Evolutionary conservation across 179 eudicot genomes (phyloP).

Genomic region (Silene vulgaris): DNA sequence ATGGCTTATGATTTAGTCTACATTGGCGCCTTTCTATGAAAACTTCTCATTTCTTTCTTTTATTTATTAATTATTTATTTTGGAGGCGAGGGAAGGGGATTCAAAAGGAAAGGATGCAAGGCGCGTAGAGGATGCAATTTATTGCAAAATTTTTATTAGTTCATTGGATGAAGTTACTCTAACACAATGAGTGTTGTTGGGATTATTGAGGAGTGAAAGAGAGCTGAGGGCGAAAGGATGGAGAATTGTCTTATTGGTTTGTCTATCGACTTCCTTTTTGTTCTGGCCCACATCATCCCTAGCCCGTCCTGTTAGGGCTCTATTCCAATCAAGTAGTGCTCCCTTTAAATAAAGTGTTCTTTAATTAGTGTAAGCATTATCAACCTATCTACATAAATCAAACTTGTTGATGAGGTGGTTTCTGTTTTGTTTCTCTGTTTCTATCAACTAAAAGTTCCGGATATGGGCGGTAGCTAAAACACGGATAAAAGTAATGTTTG

Average conservation of each 20-base stretch:
- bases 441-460: not conserved
- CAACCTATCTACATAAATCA: constrained; percentile 3
- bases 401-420: constrained; percentile 7
- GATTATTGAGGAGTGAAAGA: not conserved
- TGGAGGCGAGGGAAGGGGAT: too few species aligned
- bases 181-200: not conserved
- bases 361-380: not conserved
- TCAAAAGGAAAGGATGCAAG: too few species aligned
- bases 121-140: too few species aligned
- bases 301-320: not conserved
- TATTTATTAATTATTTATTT: too few species aligned
- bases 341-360: not conserved
- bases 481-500: too few species aligned
- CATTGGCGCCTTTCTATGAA: too few species aligned
- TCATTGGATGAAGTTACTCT: too few species aligned
- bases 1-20: too few species aligned
- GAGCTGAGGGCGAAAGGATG: not conserved
- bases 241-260: not conserved
- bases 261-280: not conserved
- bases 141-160: too few species aligned
- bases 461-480: not conserved
- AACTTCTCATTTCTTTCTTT: too few species aligned
- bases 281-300: not conserved
- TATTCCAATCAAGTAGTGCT: not conserved
- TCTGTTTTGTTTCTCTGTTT: not conserved